A percentile compares a stretch with the other conserved stretches of the same genome.
Conservation (phyloP, 129 eudicot genomes). For the Solidago caesia region DNA sequence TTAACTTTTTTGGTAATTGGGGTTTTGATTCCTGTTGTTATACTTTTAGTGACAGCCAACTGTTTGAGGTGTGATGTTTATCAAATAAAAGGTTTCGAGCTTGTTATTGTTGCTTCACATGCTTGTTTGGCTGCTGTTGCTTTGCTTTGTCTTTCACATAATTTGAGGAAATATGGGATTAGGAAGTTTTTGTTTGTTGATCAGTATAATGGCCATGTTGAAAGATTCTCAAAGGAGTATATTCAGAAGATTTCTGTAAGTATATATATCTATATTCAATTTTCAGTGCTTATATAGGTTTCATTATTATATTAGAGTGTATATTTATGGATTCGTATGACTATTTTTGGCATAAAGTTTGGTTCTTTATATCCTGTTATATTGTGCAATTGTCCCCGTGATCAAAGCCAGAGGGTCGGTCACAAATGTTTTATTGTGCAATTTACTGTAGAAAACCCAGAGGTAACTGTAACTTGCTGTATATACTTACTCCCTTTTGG, state of each 20-base stretch:
- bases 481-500: not conserved
- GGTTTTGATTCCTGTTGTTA: slow-evolving; percentile 48
- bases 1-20: slow-evolving; percentile 45
- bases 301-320: not conserved
- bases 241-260: slow-evolving; percentile 62
- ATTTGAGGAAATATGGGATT: slow-evolving; percentile 67
- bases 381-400: not conserved
- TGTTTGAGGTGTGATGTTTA: slow-evolving; percentile 53
- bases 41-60: slow-evolving; percentile 37
- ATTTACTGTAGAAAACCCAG: not conserved
- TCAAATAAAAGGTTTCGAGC: slow-evolving; percentile 54
- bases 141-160: slow-evolving; percentile 63
- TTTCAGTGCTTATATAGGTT: not conserved
- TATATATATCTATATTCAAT: not conserved
- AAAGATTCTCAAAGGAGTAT: slow-evolving; percentile 52
- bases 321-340: not conserved
- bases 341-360: not conserved
- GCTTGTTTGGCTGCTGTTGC: slow-evolving; percentile 71
- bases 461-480: not conserved
- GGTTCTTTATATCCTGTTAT: not conserved
- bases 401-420: too few relatives aligned
- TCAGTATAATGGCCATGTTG: slow-evolving; percentile 61
- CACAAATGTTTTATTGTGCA: not conserved
- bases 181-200: slow-evolving; percentile 74
- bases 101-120: slow-evolving; percentile 56